phyloP scores from a whole-genome alignment of 495 filamentous ascomycete species.

The Penicillium herquei region DNA sequence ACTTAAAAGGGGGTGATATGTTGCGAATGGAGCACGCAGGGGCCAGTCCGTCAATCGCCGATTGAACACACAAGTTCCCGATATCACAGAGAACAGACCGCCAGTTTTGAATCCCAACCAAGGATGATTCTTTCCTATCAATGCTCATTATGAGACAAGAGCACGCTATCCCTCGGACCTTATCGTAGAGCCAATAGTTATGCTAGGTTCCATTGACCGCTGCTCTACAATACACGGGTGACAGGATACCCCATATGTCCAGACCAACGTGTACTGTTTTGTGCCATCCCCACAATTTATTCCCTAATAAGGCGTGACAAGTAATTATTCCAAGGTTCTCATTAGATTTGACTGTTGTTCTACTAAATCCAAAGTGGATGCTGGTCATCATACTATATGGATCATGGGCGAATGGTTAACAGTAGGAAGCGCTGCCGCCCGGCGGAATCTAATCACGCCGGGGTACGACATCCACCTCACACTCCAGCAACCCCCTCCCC shows the following conservation, averaged over 20 bases:
- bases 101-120: neutral
- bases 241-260: neutral
- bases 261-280: neutral
- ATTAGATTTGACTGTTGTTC: neutral
- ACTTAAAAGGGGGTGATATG: neutral
- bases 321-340: too few species aligned
- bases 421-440: neutral
- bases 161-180: neutral
- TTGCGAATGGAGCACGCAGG: constrained; percentile 1
- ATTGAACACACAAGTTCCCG: constrained; percentile 1
- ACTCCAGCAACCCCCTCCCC: neutral
- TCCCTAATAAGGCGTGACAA: neutral
- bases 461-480: constrained; percentile 4
- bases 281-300: neutral
- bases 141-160: neutral
- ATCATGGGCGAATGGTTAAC: neutral
- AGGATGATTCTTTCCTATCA: neutral
- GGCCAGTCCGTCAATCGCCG: constrained; percentile 9
- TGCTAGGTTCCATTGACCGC: constrained; percentile 1
- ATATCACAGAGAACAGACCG: constrained; percentile 5
- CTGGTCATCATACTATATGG: neutral
- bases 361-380: neutral
- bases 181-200: neutral
- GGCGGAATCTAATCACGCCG: neutral
- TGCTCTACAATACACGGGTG: neutral